Conservation (phyloP, 176 grass and related monocot species). For the Alloteropsis semialata region DNA sequence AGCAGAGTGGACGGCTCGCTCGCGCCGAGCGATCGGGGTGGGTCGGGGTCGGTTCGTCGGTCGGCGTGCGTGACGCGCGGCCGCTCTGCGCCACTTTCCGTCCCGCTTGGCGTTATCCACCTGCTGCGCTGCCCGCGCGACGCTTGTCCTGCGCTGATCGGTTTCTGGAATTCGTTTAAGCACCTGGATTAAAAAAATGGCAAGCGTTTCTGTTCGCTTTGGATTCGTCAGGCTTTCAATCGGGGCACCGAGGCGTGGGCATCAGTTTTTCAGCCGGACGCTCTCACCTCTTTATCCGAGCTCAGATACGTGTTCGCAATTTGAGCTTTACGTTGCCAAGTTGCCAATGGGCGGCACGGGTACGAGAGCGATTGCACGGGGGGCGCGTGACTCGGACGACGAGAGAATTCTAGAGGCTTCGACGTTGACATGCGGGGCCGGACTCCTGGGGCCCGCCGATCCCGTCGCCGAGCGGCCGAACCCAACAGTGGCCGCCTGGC, state of each 20-base stretch:
- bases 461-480: neutral
- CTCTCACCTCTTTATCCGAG: neutral
- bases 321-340: neutral
- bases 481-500: neutral
- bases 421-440: conserved; percentile 34
- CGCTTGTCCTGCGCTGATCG: conserved; percentile 10
- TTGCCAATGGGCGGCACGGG: neutral
- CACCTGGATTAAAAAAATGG: neutral
- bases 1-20: conserved; percentile 24
- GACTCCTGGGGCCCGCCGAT: neutral
- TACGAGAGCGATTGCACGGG: neutral
- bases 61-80: neutral
- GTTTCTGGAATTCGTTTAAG: neutral
- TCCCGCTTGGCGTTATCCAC: neutral
- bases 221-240: neutral
- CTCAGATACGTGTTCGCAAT: neutral
- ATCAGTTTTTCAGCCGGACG: neutral
- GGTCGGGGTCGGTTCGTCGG: neutral
- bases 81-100: neutral
- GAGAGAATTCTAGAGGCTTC: neutral
- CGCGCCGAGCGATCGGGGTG: neutral
- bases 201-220: neutral
- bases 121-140: conserved; percentile 4
- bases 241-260: neutral
- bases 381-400: conserved; percentile 8